A percentile compares a stretch with the other conserved stretches of the same genome.
These are phyloP conservation scores for Salix koriyanagi DNA, from an alignment of 345 rosid genomes.

Conservation along the genomic window DNA sequence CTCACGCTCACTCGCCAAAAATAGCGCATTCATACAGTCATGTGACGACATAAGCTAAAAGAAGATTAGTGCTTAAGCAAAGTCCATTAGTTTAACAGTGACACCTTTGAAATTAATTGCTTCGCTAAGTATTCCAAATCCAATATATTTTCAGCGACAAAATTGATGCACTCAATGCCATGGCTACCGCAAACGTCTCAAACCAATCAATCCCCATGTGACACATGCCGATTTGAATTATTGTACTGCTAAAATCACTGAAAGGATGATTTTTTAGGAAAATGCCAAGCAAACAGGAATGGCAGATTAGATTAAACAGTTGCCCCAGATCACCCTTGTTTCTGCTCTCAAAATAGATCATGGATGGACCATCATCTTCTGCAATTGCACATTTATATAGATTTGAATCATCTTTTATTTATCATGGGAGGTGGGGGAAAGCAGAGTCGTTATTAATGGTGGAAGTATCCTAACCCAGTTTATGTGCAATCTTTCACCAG, in stretches of 20 bases:
- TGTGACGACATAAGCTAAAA: not conserved
- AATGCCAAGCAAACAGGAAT: not conserved
- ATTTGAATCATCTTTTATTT: too few relatives aligned
- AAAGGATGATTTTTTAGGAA: not conserved
- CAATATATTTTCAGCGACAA: not conserved
- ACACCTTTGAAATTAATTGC: not conserved
- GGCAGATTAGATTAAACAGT: not conserved
- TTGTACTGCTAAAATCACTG: not conserved
- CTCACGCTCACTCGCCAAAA: not conserved
- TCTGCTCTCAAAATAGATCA: too few relatives aligned
- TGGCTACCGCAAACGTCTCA: not conserved
- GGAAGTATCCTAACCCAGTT: too few relatives aligned
- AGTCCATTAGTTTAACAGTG: not conserved
- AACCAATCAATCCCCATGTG: slow-evolving; percentile 1
- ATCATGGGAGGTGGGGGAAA: too few relatives aligned
- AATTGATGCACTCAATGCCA: not conserved
- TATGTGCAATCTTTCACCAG: not conserved
- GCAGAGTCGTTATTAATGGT: too few relatives aligned
- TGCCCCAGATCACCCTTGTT: not conserved
- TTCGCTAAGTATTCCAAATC: not conserved
- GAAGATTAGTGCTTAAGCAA: not conserved
- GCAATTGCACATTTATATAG: not conserved
- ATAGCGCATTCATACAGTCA: not conserved
- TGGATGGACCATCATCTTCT: too few relatives aligned
- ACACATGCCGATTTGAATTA: not conserved